A percentile compares a stretch with the other conserved stretches of the same genome.
These are phyloP conservation scores for Aaosphaeria pasadenensis DNA, from an alignment of 2,329 filamentous ascomycete species.

Conservation along the genomic window DNA sequence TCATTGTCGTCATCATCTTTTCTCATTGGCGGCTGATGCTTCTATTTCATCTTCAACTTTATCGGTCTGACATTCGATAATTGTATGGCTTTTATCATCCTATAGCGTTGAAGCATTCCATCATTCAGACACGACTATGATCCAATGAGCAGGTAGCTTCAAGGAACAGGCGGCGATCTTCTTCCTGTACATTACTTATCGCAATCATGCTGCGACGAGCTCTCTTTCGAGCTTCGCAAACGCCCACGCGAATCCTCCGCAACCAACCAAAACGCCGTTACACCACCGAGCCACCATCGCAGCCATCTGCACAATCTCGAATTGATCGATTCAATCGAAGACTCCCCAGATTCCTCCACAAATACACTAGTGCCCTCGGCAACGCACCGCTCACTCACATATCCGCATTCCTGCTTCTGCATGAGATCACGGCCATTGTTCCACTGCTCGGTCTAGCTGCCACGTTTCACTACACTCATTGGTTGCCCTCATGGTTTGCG, in stretches of 20 bases:
- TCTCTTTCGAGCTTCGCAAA: conserved; percentile 5
- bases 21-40: too few relatives aligned
- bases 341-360: conserved; percentile 63
- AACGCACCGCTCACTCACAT: conserved; percentile 79
- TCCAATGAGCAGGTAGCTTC: too few relatives aligned
- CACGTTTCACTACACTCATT: conserved; percentile 75
- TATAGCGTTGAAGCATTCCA: too few relatives aligned
- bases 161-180: too few relatives aligned
- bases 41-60: too few relatives aligned
- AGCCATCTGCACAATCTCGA: conserved; percentile 24
- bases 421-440: conserved; percentile 85
- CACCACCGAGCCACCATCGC: conserved; percentile 11
- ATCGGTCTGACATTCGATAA: too few relatives aligned
- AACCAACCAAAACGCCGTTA: conserved; percentile 12
- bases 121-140: too few relatives aligned
- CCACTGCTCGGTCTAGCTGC: conserved; percentile 73
- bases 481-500: conserved; percentile 60
- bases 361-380: conserved; percentile 67
- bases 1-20: too few relatives aligned
- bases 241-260: conserved; percentile 2
- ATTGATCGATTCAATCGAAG: conserved; percentile 37
- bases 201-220: conserved; percentile 8
- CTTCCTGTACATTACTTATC: too few relatives aligned
- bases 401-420: conserved; percentile 80
- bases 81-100: too few relatives aligned